Percentiles rank a stretch among this genome's conserved stretches.
These are phyloP conservation scores for Dacryopinax spathularia DNA, from an alignment of 768 basidiomycete genomes.

Conservation along the genomic window DNA sequence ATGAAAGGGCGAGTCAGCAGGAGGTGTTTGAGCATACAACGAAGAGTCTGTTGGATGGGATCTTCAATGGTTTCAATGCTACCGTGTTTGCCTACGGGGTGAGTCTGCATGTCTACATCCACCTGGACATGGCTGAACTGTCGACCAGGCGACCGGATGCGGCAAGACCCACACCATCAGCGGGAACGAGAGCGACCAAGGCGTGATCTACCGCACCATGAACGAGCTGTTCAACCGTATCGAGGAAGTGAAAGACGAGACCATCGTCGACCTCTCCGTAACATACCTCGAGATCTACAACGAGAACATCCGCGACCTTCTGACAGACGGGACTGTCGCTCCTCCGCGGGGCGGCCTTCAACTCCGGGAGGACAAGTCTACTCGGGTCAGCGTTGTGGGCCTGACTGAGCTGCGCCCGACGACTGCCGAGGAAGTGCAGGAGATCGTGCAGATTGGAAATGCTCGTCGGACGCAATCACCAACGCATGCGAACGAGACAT, in stretches of 20 bases:
- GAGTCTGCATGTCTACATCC: conserved; percentile 23
- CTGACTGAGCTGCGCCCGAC: conserved; percentile 68
- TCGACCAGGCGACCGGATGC: conserved; percentile 88
- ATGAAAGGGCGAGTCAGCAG: conserved; percentile 62
- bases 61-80: conserved; percentile 90
- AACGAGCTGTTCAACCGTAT: conserved; percentile 90
- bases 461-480: conserved; percentile 77
- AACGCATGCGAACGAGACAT: conserved; percentile 92
- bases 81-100: conserved; percentile 99
- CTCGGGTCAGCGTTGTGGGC: conserved; percentile 65
- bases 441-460: conserved; percentile 84
- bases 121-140: not conserved
- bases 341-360: conserved; percentile 72
- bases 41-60: conserved; percentile 65
- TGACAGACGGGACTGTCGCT: conserved; percentile 50
- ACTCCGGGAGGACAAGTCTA: conserved; percentile 82
- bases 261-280: conserved; percentile 74
- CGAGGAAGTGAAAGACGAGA: conserved; percentile 71
- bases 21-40: conserved; percentile 81
- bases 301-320: conserved; percentile 92
- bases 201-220: conserved; percentile 94
- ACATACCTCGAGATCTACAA: conserved; percentile 99
- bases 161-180: conserved; percentile 99
- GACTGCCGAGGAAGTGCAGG: conserved; percentile 83
- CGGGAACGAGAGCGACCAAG: conserved; percentile 73